Conservation (phyloP, 2,329 filamentous ascomycete genomes). For the Colletotrichum tropicicola region DNA sequence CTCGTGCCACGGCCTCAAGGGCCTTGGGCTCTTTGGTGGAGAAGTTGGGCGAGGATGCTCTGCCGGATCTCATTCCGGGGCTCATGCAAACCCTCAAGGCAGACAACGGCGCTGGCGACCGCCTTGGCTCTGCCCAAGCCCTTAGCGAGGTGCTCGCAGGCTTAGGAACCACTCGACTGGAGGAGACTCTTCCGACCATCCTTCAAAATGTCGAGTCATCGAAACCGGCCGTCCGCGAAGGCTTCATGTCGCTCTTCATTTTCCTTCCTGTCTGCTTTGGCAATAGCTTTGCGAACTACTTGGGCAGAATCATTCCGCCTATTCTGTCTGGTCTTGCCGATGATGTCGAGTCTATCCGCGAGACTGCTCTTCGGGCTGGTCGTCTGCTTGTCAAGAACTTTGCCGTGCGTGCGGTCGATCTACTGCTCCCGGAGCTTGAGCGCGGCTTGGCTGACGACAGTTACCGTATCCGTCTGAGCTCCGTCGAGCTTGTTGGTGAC, state of each 20-base stretch:
- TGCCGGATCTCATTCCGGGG: conserved; percentile 96
- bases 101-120: conserved; percentile 94
- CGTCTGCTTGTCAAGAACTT: conserved; percentile 98
- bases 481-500: conserved; percentile 96
- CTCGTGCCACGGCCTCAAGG: conserved; percentile 93
- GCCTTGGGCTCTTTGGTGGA: conserved; percentile 96
- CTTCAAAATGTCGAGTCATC: conserved; percentile 94
- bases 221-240: conserved; percentile 91
- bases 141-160: conserved; percentile 96
- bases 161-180: conserved; percentile 88
- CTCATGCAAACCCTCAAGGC: conserved; percentile 98
- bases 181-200: conserved; percentile 96
- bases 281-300: conserved; percentile 97
- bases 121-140: conserved; percentile 94
- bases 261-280: conserved; percentile 99
- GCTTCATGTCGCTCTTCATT: conserved; percentile 99
- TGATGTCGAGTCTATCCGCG: conserved; percentile 94
- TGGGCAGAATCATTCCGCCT: conserved; percentile 93
- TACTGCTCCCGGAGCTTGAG: conserved; percentile 93
- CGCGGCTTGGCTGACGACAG: conserved; percentile 96
- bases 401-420: conserved; percentile 90
- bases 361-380: conserved; percentile 94
- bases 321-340: conserved; percentile 95
- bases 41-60: conserved; percentile 94
- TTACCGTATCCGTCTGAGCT: conserved; percentile 97